Conservation (phyloP, 805 yeast species). For the Monosporozyma aquatica region DNA sequence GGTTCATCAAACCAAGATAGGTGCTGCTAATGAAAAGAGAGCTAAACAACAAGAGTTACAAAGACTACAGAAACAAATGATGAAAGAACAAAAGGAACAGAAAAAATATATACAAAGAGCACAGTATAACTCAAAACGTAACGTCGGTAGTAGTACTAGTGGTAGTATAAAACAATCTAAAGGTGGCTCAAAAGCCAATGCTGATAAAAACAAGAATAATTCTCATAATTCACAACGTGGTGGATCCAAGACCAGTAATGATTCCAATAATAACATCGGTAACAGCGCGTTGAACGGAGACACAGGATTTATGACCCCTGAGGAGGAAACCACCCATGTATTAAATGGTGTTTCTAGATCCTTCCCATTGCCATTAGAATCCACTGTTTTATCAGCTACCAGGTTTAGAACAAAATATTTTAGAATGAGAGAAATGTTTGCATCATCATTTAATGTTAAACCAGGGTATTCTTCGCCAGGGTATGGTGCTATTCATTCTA, state of each 20-base stretch:
- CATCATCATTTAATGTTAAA: constrained; percentile 47
- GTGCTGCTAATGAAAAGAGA: constrained; percentile 70
- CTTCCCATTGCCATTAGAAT: constrained; percentile 74
- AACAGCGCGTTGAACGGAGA: neutral
- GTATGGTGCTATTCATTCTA: constrained; percentile 43
- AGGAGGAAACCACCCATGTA: constrained; percentile 88
- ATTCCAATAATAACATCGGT: neutral
- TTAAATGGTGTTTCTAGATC: constrained; percentile 79
- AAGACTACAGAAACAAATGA: constrained; percentile 23
- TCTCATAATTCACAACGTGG: neutral
- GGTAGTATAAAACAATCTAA: constrained; percentile 15
- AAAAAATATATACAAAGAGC: constrained; percentile 31
- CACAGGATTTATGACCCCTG: constrained; percentile 62
- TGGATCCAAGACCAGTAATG: neutral
- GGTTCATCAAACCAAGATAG: constrained; percentile 83
- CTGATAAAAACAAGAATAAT: constrained; percentile 2
- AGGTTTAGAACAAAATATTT: constrained; percentile 63
- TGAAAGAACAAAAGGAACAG: constrained; percentile 21
- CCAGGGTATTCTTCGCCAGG: constrained; percentile 46
- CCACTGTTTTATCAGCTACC: constrained; percentile 61
- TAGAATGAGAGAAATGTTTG: constrained; percentile 90
- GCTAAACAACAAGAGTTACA: constrained; percentile 51
- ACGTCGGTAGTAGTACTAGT: constrained; percentile 25
- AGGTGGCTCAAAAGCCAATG: constrained; percentile 2
- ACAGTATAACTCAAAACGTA: constrained; percentile 23